Conservation (phyloP, 768 basidiomycete species). For the Collybia nuda region DNA sequence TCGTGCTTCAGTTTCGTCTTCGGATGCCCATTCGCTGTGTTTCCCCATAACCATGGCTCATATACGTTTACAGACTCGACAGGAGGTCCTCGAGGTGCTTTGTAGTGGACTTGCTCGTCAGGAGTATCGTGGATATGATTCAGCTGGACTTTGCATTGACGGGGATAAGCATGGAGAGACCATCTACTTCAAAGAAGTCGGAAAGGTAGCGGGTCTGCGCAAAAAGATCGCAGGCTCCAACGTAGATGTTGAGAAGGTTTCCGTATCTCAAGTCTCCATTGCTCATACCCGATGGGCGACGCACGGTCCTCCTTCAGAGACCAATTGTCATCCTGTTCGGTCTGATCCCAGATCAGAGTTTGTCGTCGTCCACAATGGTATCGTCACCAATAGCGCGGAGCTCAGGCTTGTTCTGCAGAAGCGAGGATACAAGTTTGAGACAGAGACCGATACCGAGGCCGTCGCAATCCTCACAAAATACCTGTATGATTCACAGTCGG, state of each 20-base stretch:
- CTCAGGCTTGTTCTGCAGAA: conserved; percentile 93
- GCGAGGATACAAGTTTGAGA: conserved; percentile 90
- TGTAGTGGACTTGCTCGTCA: conserved; percentile 89
- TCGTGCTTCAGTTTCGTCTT: too few species aligned
- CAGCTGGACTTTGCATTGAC: conserved; percentile 88
- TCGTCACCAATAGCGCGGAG: conserved; percentile 91
- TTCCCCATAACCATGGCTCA: too few species aligned
- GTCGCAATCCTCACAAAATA: conserved; percentile 97
- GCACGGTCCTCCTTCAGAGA: conserved; percentile 83
- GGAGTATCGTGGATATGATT: conserved; percentile 99
- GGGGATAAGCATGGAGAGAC: conserved; percentile 81
- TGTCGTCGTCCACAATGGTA: conserved; percentile 96
- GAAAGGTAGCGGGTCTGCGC: conserved; percentile 92
- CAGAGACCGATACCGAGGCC: conserved; percentile 97
- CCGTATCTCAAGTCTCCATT: conserved; percentile 89
- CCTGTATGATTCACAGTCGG: conserved; percentile 89
- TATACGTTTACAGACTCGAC: conserved; percentile 61
- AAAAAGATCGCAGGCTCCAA: conserved; percentile 78
- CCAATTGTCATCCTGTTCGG: conserved; percentile 95
- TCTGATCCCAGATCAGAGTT: conserved; percentile 83
- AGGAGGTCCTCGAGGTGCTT: conserved; percentile 88
- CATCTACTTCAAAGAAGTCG: conserved; percentile 94
- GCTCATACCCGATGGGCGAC: conserved; percentile 99
- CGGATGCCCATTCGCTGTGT: too few species aligned
- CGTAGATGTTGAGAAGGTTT: conserved; percentile 74